A percentile compares a stretch with the other conserved stretches of the same genome.
Evolutionary conservation across 139 green algal genomes (phyloP).

Genomic region (Chlamydomonas schloesseri): DNA sequence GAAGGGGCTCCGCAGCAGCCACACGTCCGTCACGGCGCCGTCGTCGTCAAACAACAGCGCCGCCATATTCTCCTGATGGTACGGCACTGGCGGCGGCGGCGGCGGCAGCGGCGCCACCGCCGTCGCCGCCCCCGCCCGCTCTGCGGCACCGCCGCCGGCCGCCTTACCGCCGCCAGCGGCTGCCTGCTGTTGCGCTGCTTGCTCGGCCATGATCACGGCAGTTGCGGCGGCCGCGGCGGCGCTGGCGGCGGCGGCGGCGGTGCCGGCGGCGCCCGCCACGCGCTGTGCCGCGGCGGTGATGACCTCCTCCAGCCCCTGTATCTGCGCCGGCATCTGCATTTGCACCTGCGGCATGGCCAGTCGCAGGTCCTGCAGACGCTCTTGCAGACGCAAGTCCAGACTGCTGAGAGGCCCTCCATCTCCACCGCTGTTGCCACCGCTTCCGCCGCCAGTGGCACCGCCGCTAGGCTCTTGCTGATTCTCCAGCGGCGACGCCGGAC

Average conservation of each 20-base stretch:
- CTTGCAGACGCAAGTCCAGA: too few relatives aligned
- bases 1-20: constrained; percentile 26
- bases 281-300: constrained; percentile 11
- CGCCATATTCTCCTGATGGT: constrained; percentile 45
- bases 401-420: background rate
- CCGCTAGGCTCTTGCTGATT: too few relatives aligned
- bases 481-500: too few relatives aligned
- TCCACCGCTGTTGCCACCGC: background rate
- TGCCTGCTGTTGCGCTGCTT: too few relatives aligned
- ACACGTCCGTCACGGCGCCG: constrained; percentile 18
- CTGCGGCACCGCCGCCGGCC: background rate
- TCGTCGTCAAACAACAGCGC: constrained; percentile 36
- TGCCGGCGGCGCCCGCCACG: constrained; percentile 19
- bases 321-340: background rate
- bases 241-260: constrained; percentile 39
- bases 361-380: constrained; percentile 8
- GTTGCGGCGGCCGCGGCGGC: constrained; percentile 28
- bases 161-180: background rate
- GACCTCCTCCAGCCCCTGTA: constrained; percentile 29
- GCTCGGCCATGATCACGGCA: constrained; percentile 23
- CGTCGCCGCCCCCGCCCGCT: background rate
- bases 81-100: background rate
- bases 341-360: background rate
- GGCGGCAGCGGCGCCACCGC: background rate
- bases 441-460: background rate